Percentiles rank a stretch among this genome's conserved stretches.
phyloP scores from a whole-genome alignment of 1,284 basidiomycete species.

The Uromyces viciae-fabae region DNA sequence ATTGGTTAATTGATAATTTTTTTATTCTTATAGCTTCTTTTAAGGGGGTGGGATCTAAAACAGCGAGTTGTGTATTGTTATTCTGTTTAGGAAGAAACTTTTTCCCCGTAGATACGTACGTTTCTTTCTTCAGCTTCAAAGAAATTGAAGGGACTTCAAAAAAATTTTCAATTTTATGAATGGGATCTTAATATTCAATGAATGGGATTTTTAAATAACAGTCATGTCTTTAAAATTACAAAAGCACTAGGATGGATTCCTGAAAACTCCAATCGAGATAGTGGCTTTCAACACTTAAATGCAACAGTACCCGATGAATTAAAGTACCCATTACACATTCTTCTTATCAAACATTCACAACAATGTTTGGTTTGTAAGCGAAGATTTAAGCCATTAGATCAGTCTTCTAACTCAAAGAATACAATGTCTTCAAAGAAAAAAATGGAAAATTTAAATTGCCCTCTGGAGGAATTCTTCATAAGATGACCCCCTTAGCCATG shows the following conservation, averaged over 20 bases:
- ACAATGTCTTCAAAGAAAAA: no score
- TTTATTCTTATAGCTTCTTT: conserved; percentile 59
- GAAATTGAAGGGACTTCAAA: background rate
- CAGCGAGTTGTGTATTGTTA: conserved; percentile 71
- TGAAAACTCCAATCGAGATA: conserved; percentile 61
- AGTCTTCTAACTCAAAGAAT: no score
- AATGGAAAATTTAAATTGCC: no score
- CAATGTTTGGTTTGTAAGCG: background rate
- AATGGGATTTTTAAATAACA: conserved; percentile 7
- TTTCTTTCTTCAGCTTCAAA: background rate
- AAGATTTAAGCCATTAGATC: no score
- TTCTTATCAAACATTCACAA: conserved; percentile 65
- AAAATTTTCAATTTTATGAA: background rate
- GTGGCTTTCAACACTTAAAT: conserved; percentile 69
- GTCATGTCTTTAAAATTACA: conserved; percentile 65
- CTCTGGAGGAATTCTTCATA: no score
- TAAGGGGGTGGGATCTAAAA: conserved; percentile 72
- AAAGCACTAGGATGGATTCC: conserved; percentile 70
- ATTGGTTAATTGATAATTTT: background rate
- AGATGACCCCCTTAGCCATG: no score
- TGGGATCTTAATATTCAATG: background rate
- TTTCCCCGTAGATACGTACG: conserved; percentile 69
- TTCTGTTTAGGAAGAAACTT: conserved; percentile 69
- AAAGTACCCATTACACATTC: conserved; percentile 69
- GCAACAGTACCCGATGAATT: conserved; percentile 63